Evolutionary conservation across 345 rosid genomes (phyloP).

Genomic region (Melaleuca alternifolia): DNA sequence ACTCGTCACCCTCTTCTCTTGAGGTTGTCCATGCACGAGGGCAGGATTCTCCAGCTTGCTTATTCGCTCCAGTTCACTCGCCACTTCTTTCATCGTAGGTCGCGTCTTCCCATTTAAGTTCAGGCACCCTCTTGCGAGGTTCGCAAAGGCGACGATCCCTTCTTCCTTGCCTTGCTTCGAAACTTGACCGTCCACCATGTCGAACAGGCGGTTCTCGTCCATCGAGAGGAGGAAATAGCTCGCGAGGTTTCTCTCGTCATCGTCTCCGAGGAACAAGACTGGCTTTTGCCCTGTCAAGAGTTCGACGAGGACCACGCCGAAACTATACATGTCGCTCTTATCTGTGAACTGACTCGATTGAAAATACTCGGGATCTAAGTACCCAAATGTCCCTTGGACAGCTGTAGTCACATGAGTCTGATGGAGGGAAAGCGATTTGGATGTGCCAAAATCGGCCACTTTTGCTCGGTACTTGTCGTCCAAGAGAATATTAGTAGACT

Average conservation of each 20-base stretch:
- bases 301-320: neutral
- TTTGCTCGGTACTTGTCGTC: neutral
- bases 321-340: neutral
- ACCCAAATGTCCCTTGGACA: neutral
- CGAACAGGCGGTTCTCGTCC: neutral
- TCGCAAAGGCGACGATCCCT: neutral
- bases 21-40: neutral
- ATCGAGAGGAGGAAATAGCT: neutral
- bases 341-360: neutral
- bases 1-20: neutral
- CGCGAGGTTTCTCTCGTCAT: neutral
- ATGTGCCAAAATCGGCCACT: neutral
- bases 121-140: constrained; percentile 1
- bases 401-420: neutral
- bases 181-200: neutral
- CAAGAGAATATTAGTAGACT: neutral
- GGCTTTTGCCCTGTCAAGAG: neutral
- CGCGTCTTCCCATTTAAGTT: neutral
- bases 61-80: neutral
- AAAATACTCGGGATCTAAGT: neutral
- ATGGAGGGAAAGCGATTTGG: neutral
- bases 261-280: neutral
- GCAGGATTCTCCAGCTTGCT: neutral
- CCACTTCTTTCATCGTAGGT: constrained; percentile 4
- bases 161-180: neutral